Base-by-base conservation (phyloP, 2,329 filamentous ascomycete species). In the Daldinia sp. region DNA sequence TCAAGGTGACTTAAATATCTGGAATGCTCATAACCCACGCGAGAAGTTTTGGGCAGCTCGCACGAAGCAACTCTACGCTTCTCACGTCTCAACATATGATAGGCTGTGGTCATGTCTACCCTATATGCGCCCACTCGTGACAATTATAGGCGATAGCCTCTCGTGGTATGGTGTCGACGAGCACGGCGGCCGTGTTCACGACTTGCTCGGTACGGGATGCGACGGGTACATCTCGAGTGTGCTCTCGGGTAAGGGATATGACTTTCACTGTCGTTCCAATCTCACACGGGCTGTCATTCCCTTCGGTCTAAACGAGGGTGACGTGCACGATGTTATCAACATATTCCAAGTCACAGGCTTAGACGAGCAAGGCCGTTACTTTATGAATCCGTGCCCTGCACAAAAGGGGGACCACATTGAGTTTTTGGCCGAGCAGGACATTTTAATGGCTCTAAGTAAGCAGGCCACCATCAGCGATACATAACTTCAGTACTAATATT, bases 261-360 rank as follows among this genome's bases (percentile, higher is more conserved):
- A 95, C 75, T 94, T 86, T 75, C 91, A 95, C 74, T 96, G 92
- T 75, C 92, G 94, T 72, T 92, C 89, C 1, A 96, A 96, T 74
- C 83, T 96, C 9, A 87, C 86, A 1, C 85, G 92, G 3, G 90
- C 92, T 0, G 85, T 95, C 2, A 64, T 88, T 1, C 88, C 89
- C 0, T 88, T 82, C 63, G 90, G 91, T 0, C 75, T 95, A 39
- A 83, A 81, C 4, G 92, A 95, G 76, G 80, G 81, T 27, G 91
- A 95, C 72, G 87, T 95, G 1, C 92, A 96, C 71, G 92, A 96
- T 74, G 92, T 96, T 0, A 82, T 96, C 55, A 96, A 96, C 72
- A 81, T 96, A 2, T 95, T 96, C 73, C 92, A 96, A 75, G 91
- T 94, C 5, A 95, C 92, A 0, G 91, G 92, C 0, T 74, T 95